phyloP scores from a whole-genome alignment of 1,139 yeast genomes.

The Hyphopichia khmerensis region DNA sequence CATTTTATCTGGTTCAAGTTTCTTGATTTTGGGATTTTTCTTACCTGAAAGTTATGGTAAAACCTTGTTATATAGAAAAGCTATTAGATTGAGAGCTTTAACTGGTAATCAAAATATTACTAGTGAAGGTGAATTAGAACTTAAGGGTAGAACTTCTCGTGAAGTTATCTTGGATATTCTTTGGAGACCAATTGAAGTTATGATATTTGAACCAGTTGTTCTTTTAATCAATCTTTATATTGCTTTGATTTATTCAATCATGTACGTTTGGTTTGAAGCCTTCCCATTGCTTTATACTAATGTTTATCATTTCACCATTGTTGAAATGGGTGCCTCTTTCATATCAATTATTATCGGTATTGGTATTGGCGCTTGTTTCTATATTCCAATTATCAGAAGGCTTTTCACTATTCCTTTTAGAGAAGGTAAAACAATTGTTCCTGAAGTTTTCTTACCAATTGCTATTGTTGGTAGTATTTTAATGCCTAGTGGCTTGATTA shows the following conservation, averaged over 20 bases:
- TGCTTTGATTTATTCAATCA: slow-evolving; percentile 52
- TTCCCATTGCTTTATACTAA: slow-evolving; percentile 55
- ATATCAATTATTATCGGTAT: slow-evolving; percentile 47
- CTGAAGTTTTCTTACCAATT: slow-evolving; percentile 43
- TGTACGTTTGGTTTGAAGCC: slow-evolving; percentile 62
- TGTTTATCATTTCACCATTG: slow-evolving; percentile 45
- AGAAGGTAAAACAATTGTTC: slow-evolving; percentile 22
- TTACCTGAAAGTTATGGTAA: slow-evolving; percentile 37
- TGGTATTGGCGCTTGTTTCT: slow-evolving; percentile 20
- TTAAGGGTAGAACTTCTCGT: slow-evolving; percentile 13
- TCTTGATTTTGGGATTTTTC: slow-evolving; percentile 22
- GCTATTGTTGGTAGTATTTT: slow-evolving; percentile 43
- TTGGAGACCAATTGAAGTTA: slow-evolving; percentile 49
- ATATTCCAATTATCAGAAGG: slow-evolving; percentile 20
- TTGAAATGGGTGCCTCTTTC: slow-evolving; percentile 50
- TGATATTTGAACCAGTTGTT: slow-evolving; percentile 44
- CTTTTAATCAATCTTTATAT: slow-evolving; percentile 49
- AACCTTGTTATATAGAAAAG: slow-evolving; percentile 36
- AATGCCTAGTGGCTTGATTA: slow-evolving; percentile 45
- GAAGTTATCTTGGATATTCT: slow-evolving; percentile 38
- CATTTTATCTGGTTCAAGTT: slow-evolving; percentile 26
- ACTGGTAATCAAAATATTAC: slow-evolving; percentile 34
- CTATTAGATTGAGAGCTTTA: slow-evolving; percentile 30
- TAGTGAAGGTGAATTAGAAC: slow-evolving; percentile 29
- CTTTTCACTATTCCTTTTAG: slow-evolving; percentile 24